Base-by-base conservation (phyloP, 2,329 filamentous ascomycete species). In the Stachybotrys chartarum region DNA sequence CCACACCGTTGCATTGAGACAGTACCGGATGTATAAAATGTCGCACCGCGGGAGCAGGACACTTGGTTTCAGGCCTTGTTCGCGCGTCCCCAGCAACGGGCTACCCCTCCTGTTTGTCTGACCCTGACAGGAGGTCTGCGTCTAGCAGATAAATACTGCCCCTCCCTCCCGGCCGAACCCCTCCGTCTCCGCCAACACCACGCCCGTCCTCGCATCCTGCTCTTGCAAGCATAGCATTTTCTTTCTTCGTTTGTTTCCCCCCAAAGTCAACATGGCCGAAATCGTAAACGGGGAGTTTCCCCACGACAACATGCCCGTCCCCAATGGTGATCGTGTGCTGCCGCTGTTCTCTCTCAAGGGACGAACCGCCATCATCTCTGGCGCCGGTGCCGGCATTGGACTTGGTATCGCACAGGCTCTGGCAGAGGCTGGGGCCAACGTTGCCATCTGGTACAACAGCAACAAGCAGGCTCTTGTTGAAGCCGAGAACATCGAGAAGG, bases 401-500 rank as follows among this genome's bases (percentile, higher is more conserved):
- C 73, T 87, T 30, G 78, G 78, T 6, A 78, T 88, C 31, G 86
- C 85, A 14, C 74, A 86, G 39, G 84, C 76, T 1, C 76, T 85
- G 35, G 86, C 86, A 16, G 87, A 90, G 66, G 84, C 85, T 16
- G 87, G 87, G 51, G 85, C 85, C 56, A 86, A 89, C 61, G 83
- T 90, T 24, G 86, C 84, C 31, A 82, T 89, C 52, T 88, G 84
- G 83, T 90, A 88, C 67, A 86, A 88, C 66, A 82, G 76, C 68
- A 89, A 90, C 71, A 79, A 81, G 64, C 81, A 85, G 61, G 84
- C 85, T 12, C 66, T 83, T 12, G 76, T 81, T 16, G 77, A 82
- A 56, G 86, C 87, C 0, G 77, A 78, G 35, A 81, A 83, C 30
- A 85, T 90, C 50, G 83, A 82, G 64, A 77, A 81, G 64, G 78